phyloP scores from a whole-genome alignment of 169 alveolate species.

The Eimeria tenella region DNA sequence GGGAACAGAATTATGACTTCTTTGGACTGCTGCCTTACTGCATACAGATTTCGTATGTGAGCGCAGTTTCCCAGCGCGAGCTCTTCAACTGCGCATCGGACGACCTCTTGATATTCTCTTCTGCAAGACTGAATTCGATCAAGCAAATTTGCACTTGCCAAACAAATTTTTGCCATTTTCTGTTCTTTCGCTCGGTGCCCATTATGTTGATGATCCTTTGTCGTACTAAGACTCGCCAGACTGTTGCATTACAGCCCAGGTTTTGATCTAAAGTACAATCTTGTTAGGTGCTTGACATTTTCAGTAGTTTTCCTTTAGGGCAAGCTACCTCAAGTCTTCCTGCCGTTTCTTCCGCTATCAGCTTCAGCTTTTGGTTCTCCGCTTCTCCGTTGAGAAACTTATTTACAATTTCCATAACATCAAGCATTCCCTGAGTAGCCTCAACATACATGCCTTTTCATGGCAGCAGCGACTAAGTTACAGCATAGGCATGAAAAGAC shows the following conservation, averaged over 20 bases:
- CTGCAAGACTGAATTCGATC: constrained; percentile 30
- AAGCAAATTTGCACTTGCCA: not conserved
- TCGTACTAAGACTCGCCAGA: too few species aligned
- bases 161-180: too few species aligned
- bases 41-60: constrained; percentile 56
- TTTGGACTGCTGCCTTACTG: not conserved
- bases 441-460: too few species aligned
- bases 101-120: constrained; percentile 55
- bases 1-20: not conserved
- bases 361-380: constrained; percentile 76
- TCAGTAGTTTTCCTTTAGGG: not conserved
- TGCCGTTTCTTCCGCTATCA: constrained; percentile 73
- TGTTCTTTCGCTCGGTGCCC: too few species aligned
- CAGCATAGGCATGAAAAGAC: not conserved
- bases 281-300: not conserved
- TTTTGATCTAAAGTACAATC: too few species aligned
- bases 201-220: too few species aligned
- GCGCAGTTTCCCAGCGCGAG: constrained; percentile 57
- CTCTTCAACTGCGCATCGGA: constrained; percentile 67
- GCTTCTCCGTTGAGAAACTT: constrained; percentile 76
- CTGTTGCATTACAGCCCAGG: too few species aligned
- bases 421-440: constrained; percentile 74
- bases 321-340: constrained; percentile 66
- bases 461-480: not conserved
- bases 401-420: constrained; percentile 80